Evolutionary conservation across 73 alveolate genomes (phyloP), one percentile per base, ranked within the genome.

Genomic region (Paramecium bursaria): DNA sequence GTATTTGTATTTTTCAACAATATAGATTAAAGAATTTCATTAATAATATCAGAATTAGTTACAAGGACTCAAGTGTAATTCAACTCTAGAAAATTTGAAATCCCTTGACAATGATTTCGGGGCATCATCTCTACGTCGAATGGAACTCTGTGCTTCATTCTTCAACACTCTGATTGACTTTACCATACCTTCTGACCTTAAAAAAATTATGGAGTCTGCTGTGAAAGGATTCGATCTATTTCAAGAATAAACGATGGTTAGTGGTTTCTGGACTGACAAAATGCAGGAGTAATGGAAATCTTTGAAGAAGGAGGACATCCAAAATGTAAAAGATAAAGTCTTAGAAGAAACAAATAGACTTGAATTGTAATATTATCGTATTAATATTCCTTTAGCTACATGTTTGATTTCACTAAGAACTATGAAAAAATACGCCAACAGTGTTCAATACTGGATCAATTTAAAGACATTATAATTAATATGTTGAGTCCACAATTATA

Each of bases 101-200:
- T 15, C 44, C 7, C 33, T 67, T 21, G 82, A 67, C 15, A 21
- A 67, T 39, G 82, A 67, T 17, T 67, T 33, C 44, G 82, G 82
- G 22, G 55, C 33, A 21, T 21, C 33, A 25, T 31, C 82, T 25
- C 19, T 67, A 67, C 33, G 82, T 21, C 33, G 82, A 25, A 42
- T 67, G 44, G 82, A 67, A 67, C 44, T 67, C 46, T 67, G 82
- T 17, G 44, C 33, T 42, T 67, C 82, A 3, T 67, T 67, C 55
- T 67, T 67, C 55, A 67, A 67, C 55, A 67, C 82, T 67, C 33
- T 67, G 53, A 67, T 67, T 42, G 82, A 67, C 55, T 57, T 39
- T 67, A 47, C 55, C 4, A 67, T 67, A 4, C 82, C 82, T 0
- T 39, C 33, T 17, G 82, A 67, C 33, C 44, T 67, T 17, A 67